Percentiles rank a stretch among this genome's conserved stretches.
phyloP scores from a whole-genome alignment of 2,329 filamentous ascomycete genomes.

The Fusarium multiceps region DNA sequence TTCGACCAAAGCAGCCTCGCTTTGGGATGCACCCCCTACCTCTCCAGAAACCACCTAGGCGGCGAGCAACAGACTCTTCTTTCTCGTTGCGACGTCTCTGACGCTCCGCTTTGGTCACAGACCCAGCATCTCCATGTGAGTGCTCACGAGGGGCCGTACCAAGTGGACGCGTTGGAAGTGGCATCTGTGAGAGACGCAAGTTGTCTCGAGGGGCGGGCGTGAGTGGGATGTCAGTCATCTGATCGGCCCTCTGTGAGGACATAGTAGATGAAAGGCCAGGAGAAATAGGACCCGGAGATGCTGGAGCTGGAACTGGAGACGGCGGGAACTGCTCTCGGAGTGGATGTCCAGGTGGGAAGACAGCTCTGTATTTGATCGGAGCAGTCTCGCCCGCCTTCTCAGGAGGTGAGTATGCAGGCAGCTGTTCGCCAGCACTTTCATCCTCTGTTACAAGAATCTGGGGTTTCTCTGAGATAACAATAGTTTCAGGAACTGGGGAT shows the following conservation, averaged over 20 bases:
- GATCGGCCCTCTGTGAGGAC: conserved; percentile 70
- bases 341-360: conserved; percentile 67
- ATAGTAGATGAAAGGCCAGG: conserved; percentile 72
- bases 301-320: conserved; percentile 63
- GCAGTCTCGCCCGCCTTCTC: conserved; percentile 50
- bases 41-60: conserved; percentile 71
- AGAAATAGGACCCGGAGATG: conserved; percentile 67
- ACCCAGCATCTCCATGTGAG: conserved; percentile 55
- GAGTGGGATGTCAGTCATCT: conserved; percentile 68
- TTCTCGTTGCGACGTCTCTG: conserved; percentile 70
- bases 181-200: conserved; percentile 32
- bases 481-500: conserved; percentile 26
- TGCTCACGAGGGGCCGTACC: conserved; percentile 62
- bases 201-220: conserved; percentile 54
- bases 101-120: conserved; percentile 60
- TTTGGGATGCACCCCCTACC: conserved; percentile 72
- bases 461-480: conserved; percentile 52
- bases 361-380: conserved; percentile 64
- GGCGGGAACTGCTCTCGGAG: conserved; percentile 61
- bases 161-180: conserved; percentile 57
- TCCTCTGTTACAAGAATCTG: conserved; percentile 54
- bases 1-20: conserved; percentile 73
- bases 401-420: conserved; percentile 68
- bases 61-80: conserved; percentile 70
- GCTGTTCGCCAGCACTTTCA: conserved; percentile 52